Base-by-base conservation (phyloP, 768 basidiomycete species). In the Leccinellum albellum region DNA sequence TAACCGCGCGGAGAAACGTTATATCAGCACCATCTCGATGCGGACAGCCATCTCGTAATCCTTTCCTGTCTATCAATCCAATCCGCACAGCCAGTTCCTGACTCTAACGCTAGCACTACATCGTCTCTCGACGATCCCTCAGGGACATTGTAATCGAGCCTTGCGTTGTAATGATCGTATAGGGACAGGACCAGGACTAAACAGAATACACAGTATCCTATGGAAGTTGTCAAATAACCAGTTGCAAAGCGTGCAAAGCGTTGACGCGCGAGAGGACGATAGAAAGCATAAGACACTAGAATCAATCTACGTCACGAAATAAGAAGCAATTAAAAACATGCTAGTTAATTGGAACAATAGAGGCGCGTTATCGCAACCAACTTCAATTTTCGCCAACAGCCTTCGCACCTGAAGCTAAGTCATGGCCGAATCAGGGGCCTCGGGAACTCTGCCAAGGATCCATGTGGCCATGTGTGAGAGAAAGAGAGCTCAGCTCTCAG, bases 401-500 rank as follows among this genome's bases (percentile, higher is more conserved):
- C 10, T 10, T 42, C 20, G 20, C 12, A 40, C n/a, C 20, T 20
- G 40, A 20, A 20, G n/a, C 9, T 14, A 20, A 42, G n/a, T 12
- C 12, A 20, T 20, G 6, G 20, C 6, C n/a, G 20, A 42, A 42
- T 6, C 40, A 42, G 6, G 40, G 40, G 40, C 2, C 12, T 42
- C 20, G 6, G n/a, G 10, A 42, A 13, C 40, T 42, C 20, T 17
- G 45, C 10, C 23, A 24, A n/a, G 24, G 33, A 24, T 8, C 9
- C n/a, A 40, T 20, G n/a, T 20, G 9, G n/a, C 10, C 20, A 46
- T 26, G 23, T 26, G 10, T 20, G 15, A 26, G 21, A 46, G 9
- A n/a, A 40, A 31, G 51, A 53, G 55, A 63, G 61, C 60, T 66
- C 70, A 66, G 49, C 66, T 60, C 59, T 59, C 58, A 17, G 26